Percentiles rank a stretch among this genome's conserved stretches.
These are phyloP conservation scores for Corylus americana DNA, from an alignment of 306 rosid species.

Conservation along the genomic window DNA sequence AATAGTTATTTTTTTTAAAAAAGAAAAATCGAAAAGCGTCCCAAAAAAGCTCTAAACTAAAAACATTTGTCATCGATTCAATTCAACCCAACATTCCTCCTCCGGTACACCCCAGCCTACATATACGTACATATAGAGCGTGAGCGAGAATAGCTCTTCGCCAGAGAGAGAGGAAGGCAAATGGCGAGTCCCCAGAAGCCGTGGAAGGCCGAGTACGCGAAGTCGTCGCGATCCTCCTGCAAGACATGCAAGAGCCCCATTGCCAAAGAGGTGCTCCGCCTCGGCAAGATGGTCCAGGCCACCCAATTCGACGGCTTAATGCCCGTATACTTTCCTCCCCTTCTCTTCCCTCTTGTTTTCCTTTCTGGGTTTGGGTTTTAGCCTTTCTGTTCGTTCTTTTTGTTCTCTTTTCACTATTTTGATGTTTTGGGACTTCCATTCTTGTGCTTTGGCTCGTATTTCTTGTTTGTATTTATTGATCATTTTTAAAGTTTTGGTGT, in stretches of 20 bases:
- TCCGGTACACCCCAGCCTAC: neutral
- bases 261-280: conserved; percentile 68
- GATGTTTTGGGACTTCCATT: neutral
- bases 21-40: too few species aligned
- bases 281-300: conserved; percentile 95
- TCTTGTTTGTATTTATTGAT: neutral
- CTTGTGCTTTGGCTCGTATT: neutral
- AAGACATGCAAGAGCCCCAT: conserved; percentile 74
- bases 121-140: neutral
- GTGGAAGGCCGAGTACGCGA: conserved; percentile 95
- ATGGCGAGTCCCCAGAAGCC: conserved; percentile 81
- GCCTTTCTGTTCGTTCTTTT: neutral
- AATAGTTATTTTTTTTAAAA: too few species aligned
- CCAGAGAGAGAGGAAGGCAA: conserved; percentile 23
- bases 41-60: too few species aligned
- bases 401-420: neutral
- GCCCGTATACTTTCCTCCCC: conserved; percentile 52
- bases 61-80: neutral
- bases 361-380: neutral
- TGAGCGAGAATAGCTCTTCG: neutral
- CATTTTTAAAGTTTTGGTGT: neutral
- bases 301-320: conserved; percentile 89
- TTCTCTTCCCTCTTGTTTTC: neutral
- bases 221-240: conserved; percentile 88
- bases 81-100: neutral